These are phyloP conservation scores for Endoconidiophora polonica DNA, from an alignment of 2,329 filamentous ascomycete species.

Conservation along the genomic window DNA sequence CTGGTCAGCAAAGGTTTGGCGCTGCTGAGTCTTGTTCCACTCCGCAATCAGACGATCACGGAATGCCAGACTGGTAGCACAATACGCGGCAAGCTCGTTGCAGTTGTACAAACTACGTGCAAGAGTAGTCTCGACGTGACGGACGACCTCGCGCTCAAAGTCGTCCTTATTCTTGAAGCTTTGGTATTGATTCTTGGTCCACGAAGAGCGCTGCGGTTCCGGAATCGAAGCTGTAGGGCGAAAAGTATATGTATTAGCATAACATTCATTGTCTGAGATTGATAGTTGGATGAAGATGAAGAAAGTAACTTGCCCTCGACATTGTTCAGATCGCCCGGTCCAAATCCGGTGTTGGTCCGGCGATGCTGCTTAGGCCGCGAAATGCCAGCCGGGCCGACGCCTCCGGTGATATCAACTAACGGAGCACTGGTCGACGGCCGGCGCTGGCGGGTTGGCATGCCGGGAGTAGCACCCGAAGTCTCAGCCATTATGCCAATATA, in stretches of 20 bases:
- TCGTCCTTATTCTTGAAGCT: constrained; percentile 66
- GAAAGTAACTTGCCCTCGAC: constrained; percentile 53
- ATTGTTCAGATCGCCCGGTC: constrained; percentile 75
- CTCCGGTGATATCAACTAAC: constrained; percentile 70
- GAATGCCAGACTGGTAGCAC: constrained; percentile 79
- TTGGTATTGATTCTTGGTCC: constrained; percentile 44
- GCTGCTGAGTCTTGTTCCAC: constrained; percentile 97
- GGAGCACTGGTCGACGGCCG: constrained; percentile 69
- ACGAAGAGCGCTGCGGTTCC: constrained; percentile 71
- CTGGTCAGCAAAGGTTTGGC: constrained; percentile 74
- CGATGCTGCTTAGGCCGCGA: constrained; percentile 77
- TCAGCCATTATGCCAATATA: constrained; percentile 16
- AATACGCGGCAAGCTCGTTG: constrained; percentile 85
- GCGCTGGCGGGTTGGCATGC: constrained; percentile 48
- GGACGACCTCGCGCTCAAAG: constrained; percentile 74
- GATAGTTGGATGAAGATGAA: neutral
- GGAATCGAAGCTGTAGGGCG: constrained; percentile 51
- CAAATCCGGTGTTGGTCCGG: constrained; percentile 89
- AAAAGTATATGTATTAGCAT: neutral
- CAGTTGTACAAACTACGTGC: constrained; percentile 97
- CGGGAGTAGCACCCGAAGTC: neutral
- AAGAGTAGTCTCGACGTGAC: constrained; percentile 89
- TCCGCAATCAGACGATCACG: constrained; percentile 83
- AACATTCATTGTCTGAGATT: neutral
- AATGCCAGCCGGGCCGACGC: constrained; percentile 71